Evolutionary conservation across 192 early-diverging fungal genomes (phyloP), one percentile per base, ranked within the genome.

Genomic region (Chytriomyces sp.): DNA sequence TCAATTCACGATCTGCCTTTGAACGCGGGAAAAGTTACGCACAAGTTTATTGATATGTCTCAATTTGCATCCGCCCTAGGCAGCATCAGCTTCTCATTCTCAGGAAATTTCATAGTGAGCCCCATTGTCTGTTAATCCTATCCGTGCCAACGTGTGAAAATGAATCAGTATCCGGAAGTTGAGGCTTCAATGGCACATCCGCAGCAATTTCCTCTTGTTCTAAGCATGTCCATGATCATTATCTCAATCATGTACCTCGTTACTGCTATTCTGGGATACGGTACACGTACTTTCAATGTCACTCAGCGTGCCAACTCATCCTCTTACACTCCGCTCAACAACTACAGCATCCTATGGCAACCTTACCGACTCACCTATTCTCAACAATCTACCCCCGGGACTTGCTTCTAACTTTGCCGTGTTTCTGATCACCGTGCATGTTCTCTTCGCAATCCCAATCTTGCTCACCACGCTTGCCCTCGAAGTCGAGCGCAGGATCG

Each of bases 21-120:
- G 32, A 80, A 86, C 56, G 14, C 54, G 30, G 61, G 81, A 52
- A 62, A 66, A 39, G 86, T 93, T 8, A 85, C 88, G 33, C 87
- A 80, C 64, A 73, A 78, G 33, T 39, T 63, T 31, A 63, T 78
- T n/a, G 76, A 80, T 41, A 59, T 86, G 59, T 73, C 79, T n/a
- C 87, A 87, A 62, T 84, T 95, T 53, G 92, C 92, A 32, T 85
- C 86, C 2, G 89, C 92, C 0, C 65, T 95, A 4, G 90, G 90
- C 0, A 91, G 92, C 3, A 91, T 95, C 70, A 86, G 86, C 10
- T 93, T 95, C 78, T 89, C 88, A 75, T 95, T 86, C 64, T 86
- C 90, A 19, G 92, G 92, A 52, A 92, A 92, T 55, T 90, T 89
- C 5, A 89, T 92, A 5, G 73, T 75, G 64, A 39, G 1, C 2